Evolutionary conservation across 2,329 filamentous ascomycete genomes (phyloP), one percentile per base, ranked within the genome.

Genomic region (Beauveria sp.): DNA sequence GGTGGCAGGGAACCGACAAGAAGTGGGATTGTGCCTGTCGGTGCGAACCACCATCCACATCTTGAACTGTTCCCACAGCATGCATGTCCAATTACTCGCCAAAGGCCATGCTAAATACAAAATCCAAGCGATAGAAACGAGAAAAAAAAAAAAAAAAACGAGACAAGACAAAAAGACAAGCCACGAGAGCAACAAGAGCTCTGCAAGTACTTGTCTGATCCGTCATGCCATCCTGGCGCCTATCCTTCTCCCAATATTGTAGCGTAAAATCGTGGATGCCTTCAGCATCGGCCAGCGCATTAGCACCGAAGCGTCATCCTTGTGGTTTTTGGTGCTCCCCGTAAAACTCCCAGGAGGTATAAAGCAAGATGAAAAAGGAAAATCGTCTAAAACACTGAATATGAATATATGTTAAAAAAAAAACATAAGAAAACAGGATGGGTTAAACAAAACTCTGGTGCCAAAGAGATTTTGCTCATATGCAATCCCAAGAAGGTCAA

Each of bases 401-500:
- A 18, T 43, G 51, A 54, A 61, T 57, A 31, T 52, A 57, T 40
- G 45, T 34, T 45, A 42, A 57, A 56, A 31, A 31, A 22, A 34
- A 18, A 24, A 53, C 42, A 49, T 24, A 53, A 53, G 48, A 57
- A 56, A 62, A 51, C 43, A 55, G 52, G 22, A 59, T 59, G 31
- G 24, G 20, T 12, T 22, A 61, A 61, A 61, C 58, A 61, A 60
- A 60, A 54, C 58, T 61, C 58, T 61, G 50, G 58, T 61, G 58
- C 42, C 50, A 61, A 54, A 54, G 50, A 53, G 49, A 61, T 46
- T 54, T 52, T 61, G 49, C 42, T 61, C 58, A 54, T 61, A 42
- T 61, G 58, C 58, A 53, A 54, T 61, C 58, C 57, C 45, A 52
- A 60, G 48, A 61, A 61, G 28, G 58, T 59, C 56, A 61, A 48